Percentiles rank a stretch among this genome's conserved stretches.
phyloP scores from a whole-genome alignment of 2,329 filamentous ascomycete genomes.

The Volutella citrinella region DNA sequence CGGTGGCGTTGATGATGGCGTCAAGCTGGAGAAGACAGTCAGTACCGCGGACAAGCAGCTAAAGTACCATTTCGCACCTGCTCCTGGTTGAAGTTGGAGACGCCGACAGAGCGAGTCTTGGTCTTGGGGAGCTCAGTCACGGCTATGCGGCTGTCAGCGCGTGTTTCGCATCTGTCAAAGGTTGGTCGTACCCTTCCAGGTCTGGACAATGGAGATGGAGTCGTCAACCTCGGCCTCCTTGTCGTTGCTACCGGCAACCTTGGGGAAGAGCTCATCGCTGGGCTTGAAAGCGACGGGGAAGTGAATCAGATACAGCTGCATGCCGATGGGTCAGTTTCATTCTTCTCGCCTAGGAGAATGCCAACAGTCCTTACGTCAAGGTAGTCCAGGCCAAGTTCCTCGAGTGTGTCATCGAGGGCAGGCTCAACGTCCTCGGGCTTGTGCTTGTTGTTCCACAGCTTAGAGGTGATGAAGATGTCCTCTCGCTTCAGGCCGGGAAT shows the following conservation, averaged over 20 bases:
- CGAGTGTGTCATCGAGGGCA: constrained; percentile 54
- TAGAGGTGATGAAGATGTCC: constrained; percentile 64
- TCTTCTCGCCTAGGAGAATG: too few species aligned
- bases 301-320: constrained; percentile 58
- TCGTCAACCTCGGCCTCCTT: constrained; percentile 41
- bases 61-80: too few species aligned
- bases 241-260: constrained; percentile 30
- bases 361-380: constrained; percentile 42
- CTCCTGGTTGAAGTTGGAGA: constrained; percentile 70
- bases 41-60: too few species aligned
- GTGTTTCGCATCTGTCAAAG: too few species aligned
- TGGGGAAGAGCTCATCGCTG: constrained; percentile 44
- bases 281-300: constrained; percentile 53
- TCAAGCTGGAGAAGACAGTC: too few species aligned
- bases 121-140: constrained; percentile 56
- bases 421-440: constrained; percentile 57
- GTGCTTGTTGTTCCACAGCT: constrained; percentile 61
- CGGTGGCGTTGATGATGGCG: constrained; percentile 53
- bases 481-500: constrained; percentile 51
- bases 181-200: constrained; percentile 43
- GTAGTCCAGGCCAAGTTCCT: constrained; percentile 55
- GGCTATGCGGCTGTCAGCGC: too few species aligned
- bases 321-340: constrained; percentile 4
- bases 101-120: constrained; percentile 66
- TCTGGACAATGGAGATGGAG: constrained; percentile 38